A percentile compares a stretch with the other conserved stretches of the same genome.
phyloP scores from a whole-genome alignment of 352 stramenopile genomes.

The Blastocystis sp. region DNA sequence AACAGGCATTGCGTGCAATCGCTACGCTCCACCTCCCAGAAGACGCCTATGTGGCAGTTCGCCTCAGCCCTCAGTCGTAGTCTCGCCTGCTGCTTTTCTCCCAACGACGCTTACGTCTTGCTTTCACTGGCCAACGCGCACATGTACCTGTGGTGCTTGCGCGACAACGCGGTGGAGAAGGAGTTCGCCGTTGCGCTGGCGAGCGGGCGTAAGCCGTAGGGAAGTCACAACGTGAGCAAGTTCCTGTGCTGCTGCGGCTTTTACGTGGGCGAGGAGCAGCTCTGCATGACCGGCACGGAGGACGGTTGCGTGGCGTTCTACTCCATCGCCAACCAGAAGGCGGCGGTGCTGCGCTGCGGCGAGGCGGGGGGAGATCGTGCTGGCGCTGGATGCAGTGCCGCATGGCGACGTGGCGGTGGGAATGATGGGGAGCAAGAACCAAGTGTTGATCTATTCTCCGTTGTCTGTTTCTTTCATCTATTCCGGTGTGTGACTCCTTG shows the following conservation, averaged over 20 bases:
- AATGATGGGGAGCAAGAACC: constrained; percentile 36
- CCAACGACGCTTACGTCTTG: constrained; percentile 40
- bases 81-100: constrained; percentile 1
- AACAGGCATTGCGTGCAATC: constrained; percentile 43
- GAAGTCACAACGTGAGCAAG: not conserved
- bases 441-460: not conserved
- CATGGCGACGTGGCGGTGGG: constrained; percentile 11
- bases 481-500: no score
- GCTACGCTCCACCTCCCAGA: not conserved
- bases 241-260: constrained; percentile 22
- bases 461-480: not conserved
- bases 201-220: not conserved
- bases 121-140: constrained; percentile 17
- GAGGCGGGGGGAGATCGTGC: constrained; percentile 7
- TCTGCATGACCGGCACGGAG: constrained; percentile 19
- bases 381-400: not conserved
- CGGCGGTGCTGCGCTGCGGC: not conserved
- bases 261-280: not conserved
- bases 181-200: not conserved
- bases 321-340: not conserved
- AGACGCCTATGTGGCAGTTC: constrained; percentile 15
- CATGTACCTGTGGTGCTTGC: constrained; percentile 38
- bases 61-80: not conserved
- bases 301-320: constrained; percentile 31
- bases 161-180: constrained; percentile 17